Evolutionary conservation across 169 alveolate species (phyloP).

Genomic region (Plasmodium ovale): DNA sequence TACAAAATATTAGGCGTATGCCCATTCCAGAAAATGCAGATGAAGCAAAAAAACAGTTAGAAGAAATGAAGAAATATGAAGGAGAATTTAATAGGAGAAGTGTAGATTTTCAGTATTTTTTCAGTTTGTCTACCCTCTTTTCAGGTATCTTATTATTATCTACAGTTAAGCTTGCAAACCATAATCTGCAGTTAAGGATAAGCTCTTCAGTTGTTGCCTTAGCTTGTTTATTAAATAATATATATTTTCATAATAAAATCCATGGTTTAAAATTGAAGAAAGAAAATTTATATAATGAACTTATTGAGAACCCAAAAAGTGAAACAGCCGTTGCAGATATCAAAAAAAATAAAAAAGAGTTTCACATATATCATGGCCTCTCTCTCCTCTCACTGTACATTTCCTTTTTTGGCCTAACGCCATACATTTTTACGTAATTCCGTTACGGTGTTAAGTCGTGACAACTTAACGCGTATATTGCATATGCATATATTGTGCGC

Average conservation of each 20-base stretch:
- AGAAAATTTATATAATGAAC: conserved; percentile 39
- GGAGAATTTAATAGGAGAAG: conserved; percentile 47
- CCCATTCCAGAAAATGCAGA: conserved; percentile 51
- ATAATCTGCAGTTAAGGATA: conserved; percentile 52
- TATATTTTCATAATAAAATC: conserved; percentile 48
- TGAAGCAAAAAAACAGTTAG: conserved; percentile 57
- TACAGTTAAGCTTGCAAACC: conserved; percentile 54
- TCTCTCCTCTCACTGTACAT: conserved; percentile 35
- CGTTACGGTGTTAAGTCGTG: too few relatives aligned
- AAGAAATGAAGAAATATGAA: conserved; percentile 31
- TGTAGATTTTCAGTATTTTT: conserved; percentile 53
- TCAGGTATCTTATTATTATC: conserved; percentile 49
- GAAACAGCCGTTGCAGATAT: conserved; percentile 22
- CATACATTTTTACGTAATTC: conserved; percentile 62
- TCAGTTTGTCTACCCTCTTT: conserved; percentile 67
- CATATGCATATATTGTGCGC: too few relatives aligned
- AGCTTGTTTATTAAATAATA: conserved; percentile 40
- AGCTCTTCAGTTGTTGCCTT: conserved; percentile 55
- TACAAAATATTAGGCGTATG: conserved; percentile 1
- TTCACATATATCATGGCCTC: conserved; percentile 59
- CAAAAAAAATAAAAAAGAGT: conserved; percentile 57
- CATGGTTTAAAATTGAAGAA: conserved; percentile 23
- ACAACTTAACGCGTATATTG: too few relatives aligned
- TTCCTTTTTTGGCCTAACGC: conserved; percentile 65
- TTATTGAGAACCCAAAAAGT: conserved; percentile 24